Conservation (phyloP, 202 grass and related monocot species). For the Brachypodium distachyon region DNA sequence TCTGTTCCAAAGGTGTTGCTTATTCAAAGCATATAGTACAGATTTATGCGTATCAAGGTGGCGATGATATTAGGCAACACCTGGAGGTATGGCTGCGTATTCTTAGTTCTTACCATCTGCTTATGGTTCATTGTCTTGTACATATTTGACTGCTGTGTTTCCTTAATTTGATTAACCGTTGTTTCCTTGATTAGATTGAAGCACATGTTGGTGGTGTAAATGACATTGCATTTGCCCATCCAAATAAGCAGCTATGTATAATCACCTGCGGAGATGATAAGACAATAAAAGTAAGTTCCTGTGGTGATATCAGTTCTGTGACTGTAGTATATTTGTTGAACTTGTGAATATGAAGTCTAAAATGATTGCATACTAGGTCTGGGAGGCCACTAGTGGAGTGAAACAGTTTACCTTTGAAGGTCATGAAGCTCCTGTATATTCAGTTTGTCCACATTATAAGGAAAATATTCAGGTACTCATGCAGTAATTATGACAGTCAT, state of each 20-base stretch:
- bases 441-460: constrained; percentile 94
- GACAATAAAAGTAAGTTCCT: constrained; percentile 68
- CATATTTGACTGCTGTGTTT: constrained; percentile 9
- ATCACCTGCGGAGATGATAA: constrained; percentile 99
- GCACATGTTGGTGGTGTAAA: constrained; percentile 95
- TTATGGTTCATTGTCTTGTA: constrained; percentile 25
- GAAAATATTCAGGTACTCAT: constrained; percentile 83
- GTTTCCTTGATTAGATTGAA: constrained; percentile 70
- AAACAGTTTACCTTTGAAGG: constrained; percentile 87
- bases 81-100: constrained; percentile 60
- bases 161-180: constrained; percentile 14
- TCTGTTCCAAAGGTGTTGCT: constrained; percentile 67
- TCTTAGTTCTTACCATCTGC: neutral
- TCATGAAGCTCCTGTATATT: constrained; percentile 98
- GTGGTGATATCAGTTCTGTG: neutral
- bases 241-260: constrained; percentile 85
- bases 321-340: constrained; percentile 8
- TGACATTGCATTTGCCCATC: constrained; percentile 97
- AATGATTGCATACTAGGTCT: constrained; percentile 53
- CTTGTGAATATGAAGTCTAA: constrained; percentile 4
- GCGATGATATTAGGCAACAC: constrained; percentile 77
- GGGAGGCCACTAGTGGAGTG: constrained; percentile 75
- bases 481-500: neutral
- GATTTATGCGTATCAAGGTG: constrained; percentile 82
- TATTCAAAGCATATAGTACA: constrained; percentile 96